A percentile compares a stretch with the other conserved stretches of the same genome.
Conservation (phyloP, 371 early-diverging fungal genomes). For the Lichtheimia ramosa region DNA sequence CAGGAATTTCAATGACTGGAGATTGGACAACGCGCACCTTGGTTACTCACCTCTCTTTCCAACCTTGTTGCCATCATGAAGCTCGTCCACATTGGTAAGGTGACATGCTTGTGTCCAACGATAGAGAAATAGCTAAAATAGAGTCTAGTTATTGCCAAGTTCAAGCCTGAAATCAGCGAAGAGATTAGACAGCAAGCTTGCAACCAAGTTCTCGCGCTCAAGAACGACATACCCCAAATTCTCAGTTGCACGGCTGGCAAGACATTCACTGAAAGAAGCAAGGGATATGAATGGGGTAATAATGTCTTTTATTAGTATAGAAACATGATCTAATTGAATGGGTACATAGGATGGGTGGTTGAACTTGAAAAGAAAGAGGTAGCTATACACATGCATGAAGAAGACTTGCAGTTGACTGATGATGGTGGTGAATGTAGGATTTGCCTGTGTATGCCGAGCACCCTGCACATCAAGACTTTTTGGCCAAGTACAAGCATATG, state of each 20-base stretch:
- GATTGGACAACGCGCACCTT: not conserved
- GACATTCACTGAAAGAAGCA: conserved; percentile 46
- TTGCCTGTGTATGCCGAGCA: conserved; percentile 31
- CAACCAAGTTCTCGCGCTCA: conserved; percentile 30
- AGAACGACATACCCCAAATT: conserved; percentile 39
- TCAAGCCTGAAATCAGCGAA: conserved; percentile 41
- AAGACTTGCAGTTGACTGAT: no score
- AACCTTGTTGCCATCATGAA: conserved; percentile 15
- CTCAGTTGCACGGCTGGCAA: conserved; percentile 36
- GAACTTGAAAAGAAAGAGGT: conserved; percentile 46
- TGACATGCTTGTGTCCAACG: not conserved
- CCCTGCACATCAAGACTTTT: conserved; percentile 33
- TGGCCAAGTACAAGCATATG: conserved; percentile 29
- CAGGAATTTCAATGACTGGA: not conserved
- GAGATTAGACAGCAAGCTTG: conserved; percentile 15
- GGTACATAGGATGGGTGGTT: conserved; percentile 51
- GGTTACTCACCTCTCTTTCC: not conserved
- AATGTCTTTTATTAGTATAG: no score
- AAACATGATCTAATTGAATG: no score
- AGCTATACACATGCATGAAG: not conserved
- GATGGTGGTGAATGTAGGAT: conserved; percentile 19
- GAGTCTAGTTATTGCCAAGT: conserved; percentile 41
- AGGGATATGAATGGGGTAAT: conserved; percentile 47
- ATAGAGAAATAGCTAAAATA: not conserved
- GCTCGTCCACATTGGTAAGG: conserved; percentile 40